These are phyloP conservation scores for Aspergillus unguis DNA, from an alignment of 2,329 filamentous ascomycete species.

Conservation along the genomic window DNA sequence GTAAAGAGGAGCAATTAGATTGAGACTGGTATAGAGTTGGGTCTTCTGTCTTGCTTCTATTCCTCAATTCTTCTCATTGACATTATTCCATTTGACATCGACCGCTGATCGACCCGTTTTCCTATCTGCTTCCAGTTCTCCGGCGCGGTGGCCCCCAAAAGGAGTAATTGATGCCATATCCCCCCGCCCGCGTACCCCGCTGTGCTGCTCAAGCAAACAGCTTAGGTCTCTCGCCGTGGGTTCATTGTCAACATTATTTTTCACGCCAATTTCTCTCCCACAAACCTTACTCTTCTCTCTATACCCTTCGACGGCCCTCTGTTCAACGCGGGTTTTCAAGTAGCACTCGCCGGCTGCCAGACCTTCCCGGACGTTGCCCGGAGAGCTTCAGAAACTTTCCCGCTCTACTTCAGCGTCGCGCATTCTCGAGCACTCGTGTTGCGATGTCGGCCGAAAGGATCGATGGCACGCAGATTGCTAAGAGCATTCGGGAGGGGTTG, in stretches of 20 bases:
- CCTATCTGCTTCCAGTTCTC: conserved; percentile 16
- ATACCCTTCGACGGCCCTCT: conserved; percentile 13
- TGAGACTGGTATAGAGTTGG: neutral
- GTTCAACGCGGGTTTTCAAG: conserved; percentile 16
- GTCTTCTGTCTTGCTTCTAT: neutral
- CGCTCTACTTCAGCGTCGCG: conserved; percentile 20
- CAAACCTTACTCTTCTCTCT: conserved; percentile 9
- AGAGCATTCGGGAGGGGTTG: conserved; percentile 79
- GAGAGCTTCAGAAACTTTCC: conserved; percentile 16
- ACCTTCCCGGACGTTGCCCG: conserved; percentile 16
- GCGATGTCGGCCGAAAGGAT: conserved; percentile 87
- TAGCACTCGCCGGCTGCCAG: conserved; percentile 17
- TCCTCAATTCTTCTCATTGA: neutral
- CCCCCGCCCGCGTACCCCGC: conserved; percentile 27
- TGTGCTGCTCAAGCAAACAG: conserved; percentile 18
- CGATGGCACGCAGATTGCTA: conserved; percentile 93
- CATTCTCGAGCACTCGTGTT: conserved; percentile 53
- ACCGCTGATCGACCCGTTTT: conserved; percentile 9
- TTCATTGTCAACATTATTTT: conserved; percentile 14
- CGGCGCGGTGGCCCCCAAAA: conserved; percentile 13
- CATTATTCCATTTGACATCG: conserved; percentile 5
- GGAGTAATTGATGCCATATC: conserved; percentile 31
- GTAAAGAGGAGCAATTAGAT: neutral
- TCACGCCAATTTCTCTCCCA: conserved; percentile 13
- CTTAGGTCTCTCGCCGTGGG: conserved; percentile 16